Base-by-base conservation (phyloP, 2,329 filamentous ascomycete species). In the Davidsoniella neocaledoniae region DNA sequence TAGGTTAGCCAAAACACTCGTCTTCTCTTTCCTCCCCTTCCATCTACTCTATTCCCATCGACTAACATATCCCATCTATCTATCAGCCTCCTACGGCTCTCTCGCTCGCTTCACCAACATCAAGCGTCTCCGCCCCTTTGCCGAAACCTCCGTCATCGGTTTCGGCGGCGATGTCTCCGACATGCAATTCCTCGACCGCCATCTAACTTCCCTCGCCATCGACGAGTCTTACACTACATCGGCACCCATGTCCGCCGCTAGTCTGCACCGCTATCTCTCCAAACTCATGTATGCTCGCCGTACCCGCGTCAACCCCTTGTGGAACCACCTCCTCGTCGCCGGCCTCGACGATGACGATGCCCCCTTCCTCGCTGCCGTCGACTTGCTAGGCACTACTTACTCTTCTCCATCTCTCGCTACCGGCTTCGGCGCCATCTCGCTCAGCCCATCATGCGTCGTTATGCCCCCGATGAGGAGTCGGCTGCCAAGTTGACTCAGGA, bases 121-220 rank as follows among this genome's bases (percentile, higher is more conserved):
- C 63, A 93, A 95, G 71, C 88, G 91, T 62, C 81, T 98, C 57
- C 86, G 86, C 59, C 76, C 79, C 59, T 96, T 96, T 68, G 86
- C 87, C 68, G 74, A 80, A 57, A 78, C 81, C 56, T 81, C 86
- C 26, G 77, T 96, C 54, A 74, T 98, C 61, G 91, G 91, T 60
- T 94, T 96, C 69, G 86, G 87, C 64, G 91, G 91, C 65, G 91
- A 98, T 70, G 82, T 98, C 59, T 94, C 86, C 56, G 91, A 98
- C 72, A 96, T 98, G 91, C 91, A 98, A 72, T 93, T 93, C 72
- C 79, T 98, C 58, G 84, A 94, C 76, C 81, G 91, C 58, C 79
- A 94, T 61, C 81, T 98, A 58, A 81, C 76, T 61, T 83, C 85
- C 55, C 82, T 96, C 59, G 79, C 84, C 63, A 86, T 93, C 65